A percentile compares a stretch with the other conserved stretches of the same genome.
phyloP scores from a whole-genome alignment of 805 yeast species.

The Lipomyces starkeyi region DNA sequence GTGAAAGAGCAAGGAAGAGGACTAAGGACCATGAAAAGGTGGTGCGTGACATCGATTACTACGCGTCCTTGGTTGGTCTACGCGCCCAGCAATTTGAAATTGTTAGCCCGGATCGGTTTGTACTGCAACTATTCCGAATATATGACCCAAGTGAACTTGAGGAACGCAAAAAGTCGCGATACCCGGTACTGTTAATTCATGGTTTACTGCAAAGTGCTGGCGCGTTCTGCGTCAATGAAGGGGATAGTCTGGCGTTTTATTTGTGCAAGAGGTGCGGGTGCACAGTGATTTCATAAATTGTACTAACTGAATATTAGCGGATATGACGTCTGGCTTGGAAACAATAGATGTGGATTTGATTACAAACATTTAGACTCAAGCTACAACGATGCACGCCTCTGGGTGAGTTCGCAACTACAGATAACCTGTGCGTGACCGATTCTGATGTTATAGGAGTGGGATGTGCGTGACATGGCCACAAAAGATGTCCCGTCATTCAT shows the following conservation, averaged over 20 bases:
- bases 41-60: constrained; percentile 66
- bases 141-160: constrained; percentile 54
- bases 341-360: constrained; percentile 84
- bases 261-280: constrained; percentile 48
- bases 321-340: constrained; percentile 90
- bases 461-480: constrained; percentile 78
- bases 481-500: constrained; percentile 79
- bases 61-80: constrained; percentile 65
- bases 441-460: constrained; percentile 68
- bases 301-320: constrained; percentile 49
- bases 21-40: constrained; percentile 49
- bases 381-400: constrained; percentile 59
- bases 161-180: constrained; percentile 45
- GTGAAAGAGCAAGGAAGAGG: constrained; percentile 20
- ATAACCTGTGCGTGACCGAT: neutral
- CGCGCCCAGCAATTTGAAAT: constrained; percentile 64
- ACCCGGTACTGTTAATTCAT: constrained; percentile 79
- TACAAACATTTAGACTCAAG: constrained; percentile 65
- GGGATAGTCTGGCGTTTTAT: constrained; percentile 70
- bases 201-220: constrained; percentile 90
- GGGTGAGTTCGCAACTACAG: constrained; percentile 52
- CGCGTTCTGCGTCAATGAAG: constrained; percentile 83
- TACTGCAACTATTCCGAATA: constrained; percentile 68
- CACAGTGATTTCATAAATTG: neutral
- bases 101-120: constrained; percentile 80